These are phyloP conservation scores for Hemileccinum impolitum DNA, from an alignment of 768 basidiomycete genomes.

Conservation along the genomic window DNA sequence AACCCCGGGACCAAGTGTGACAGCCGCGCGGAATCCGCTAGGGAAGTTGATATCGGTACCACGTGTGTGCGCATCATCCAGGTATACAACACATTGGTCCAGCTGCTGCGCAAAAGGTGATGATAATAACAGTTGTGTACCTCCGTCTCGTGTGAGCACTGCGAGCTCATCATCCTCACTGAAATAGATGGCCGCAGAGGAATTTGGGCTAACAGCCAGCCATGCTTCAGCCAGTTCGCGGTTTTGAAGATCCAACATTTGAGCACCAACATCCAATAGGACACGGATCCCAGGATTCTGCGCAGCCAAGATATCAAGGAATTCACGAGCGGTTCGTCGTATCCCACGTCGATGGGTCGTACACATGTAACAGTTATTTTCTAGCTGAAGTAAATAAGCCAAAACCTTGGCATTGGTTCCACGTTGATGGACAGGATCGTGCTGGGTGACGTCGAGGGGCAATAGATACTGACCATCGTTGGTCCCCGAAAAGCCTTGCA, in stretches of 20 bases:
- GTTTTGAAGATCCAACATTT: slow-evolving; percentile 51
- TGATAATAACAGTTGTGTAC: slow-evolving; percentile 24
- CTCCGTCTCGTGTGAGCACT: slow-evolving; percentile 31
- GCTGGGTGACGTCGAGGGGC: slow-evolving; percentile 33
- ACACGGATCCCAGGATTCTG: slow-evolving; percentile 42
- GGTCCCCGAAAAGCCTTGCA: slow-evolving; percentile 37
- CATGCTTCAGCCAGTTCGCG: slow-evolving; percentile 38
- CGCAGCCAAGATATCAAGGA: slow-evolving; percentile 31
- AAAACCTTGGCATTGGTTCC: slow-evolving; percentile 46
- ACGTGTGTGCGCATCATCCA: slow-evolving; percentile 39
- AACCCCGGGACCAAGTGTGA: slow-evolving; percentile 37
- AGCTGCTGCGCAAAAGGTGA: slow-evolving; percentile 35
- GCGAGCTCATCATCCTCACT: slow-evolving; percentile 32
- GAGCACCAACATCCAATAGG: slow-evolving; percentile 54
- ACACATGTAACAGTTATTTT: slow-evolving; percentile 19
- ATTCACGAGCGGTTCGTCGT: slow-evolving; percentile 11
- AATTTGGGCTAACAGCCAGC: slow-evolving; percentile 27
- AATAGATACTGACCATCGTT: slow-evolving; percentile 39
- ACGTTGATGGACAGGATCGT: slow-evolving; percentile 26
- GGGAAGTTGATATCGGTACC: slow-evolving; percentile 40
- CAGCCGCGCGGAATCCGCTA: slow-evolving; percentile 31
- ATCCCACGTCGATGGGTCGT: slow-evolving; percentile 7
- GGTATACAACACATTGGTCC: slow-evolving; percentile 35
- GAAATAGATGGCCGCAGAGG: slow-evolving; percentile 33
- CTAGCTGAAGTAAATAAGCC: slow-evolving; percentile 27